Evolutionary conservation across 2,329 filamentous ascomycete genomes (phyloP).

Genomic region (Sarocladium brachiariae): DNA sequence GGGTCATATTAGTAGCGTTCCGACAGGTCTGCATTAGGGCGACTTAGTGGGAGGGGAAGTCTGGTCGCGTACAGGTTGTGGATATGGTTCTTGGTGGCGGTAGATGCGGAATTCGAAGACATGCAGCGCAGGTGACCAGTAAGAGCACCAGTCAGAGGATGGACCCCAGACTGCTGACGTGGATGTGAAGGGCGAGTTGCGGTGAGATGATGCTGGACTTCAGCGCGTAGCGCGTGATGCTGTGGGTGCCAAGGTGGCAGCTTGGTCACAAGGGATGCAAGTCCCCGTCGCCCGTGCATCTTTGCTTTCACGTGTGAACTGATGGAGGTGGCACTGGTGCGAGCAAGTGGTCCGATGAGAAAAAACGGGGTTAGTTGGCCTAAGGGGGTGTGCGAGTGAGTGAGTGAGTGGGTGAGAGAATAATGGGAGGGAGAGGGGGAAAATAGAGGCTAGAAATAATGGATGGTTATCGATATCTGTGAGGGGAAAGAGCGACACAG

Average conservation of each 20-base stretch:
- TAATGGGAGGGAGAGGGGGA: too few relatives aligned
- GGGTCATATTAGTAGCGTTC: background rate
- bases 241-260: background rate
- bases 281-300: constrained; percentile 2
- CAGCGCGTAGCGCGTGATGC: constrained; percentile 2
- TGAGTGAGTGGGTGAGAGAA: too few relatives aligned
- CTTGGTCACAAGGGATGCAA: constrained; percentile 1
- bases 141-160: background rate
- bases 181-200: background rate
- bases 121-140: constrained; percentile 5
- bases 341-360: too few relatives aligned
- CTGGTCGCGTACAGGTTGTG: constrained; percentile 5
- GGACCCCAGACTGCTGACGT: background rate
- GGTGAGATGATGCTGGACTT: constrained; percentile 2
- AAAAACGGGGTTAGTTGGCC: too few relatives aligned
- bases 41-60: background rate
- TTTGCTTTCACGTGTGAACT: background rate
- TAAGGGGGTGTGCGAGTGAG: too few relatives aligned
- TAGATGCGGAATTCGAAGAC: constrained; percentile 3
- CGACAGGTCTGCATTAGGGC: background rate
- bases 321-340: too few relatives aligned
- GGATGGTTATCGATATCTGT: too few relatives aligned
- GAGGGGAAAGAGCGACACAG: constrained; percentile 1
- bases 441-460: too few relatives aligned
- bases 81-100: constrained; percentile 7